These are phyloP conservation scores for Curvularia sp. DNA, from an alignment of 2,329 filamentous ascomycete species.

Conservation along the genomic window DNA sequence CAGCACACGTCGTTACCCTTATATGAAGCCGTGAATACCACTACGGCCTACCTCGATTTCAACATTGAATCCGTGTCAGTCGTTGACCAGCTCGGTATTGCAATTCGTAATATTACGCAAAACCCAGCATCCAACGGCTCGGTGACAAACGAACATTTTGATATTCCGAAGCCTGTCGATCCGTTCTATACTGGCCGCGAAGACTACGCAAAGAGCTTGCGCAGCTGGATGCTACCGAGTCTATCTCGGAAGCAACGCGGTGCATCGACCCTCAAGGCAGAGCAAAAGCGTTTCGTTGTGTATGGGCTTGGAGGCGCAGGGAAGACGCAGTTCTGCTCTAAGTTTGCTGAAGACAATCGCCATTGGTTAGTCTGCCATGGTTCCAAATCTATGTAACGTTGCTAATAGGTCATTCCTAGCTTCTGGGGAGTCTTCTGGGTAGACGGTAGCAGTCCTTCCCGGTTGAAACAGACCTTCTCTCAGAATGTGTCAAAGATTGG, in stretches of 20 bases:
- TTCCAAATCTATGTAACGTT: slow-evolving; percentile 7
- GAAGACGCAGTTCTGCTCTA: slow-evolving; percentile 51
- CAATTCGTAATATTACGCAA: not conserved
- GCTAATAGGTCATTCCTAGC: slow-evolving; percentile 15
- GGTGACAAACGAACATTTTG: slow-evolving; percentile 7
- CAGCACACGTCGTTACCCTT: slow-evolving; percentile 1
- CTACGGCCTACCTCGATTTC: slow-evolving; percentile 3
- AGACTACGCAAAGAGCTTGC: slow-evolving; percentile 2
- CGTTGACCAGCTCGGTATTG: not conserved
- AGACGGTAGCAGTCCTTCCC: slow-evolving; percentile 39
- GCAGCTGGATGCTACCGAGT: not conserved
- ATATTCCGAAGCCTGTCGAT: slow-evolving; percentile 10
- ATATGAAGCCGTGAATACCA: not conserved
- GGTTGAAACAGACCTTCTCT: slow-evolving; percentile 32
- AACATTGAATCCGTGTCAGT: slow-evolving; percentile 6
- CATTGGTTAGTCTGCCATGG: slow-evolving; percentile 31
- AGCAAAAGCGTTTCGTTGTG: slow-evolving; percentile 26
- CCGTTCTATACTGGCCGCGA: slow-evolving; percentile 8
- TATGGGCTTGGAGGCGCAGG: slow-evolving; percentile 52
- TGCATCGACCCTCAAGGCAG: not conserved
- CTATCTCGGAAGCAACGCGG: not conserved
- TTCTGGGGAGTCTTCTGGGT: slow-evolving; percentile 51
- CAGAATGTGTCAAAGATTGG: slow-evolving; percentile 34
- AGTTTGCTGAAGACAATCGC: slow-evolving; percentile 48
- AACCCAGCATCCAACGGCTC: not conserved